phyloP scores from a whole-genome alignment of 2,329 filamentous ascomycete species.

The Diaporthe velutina region DNA sequence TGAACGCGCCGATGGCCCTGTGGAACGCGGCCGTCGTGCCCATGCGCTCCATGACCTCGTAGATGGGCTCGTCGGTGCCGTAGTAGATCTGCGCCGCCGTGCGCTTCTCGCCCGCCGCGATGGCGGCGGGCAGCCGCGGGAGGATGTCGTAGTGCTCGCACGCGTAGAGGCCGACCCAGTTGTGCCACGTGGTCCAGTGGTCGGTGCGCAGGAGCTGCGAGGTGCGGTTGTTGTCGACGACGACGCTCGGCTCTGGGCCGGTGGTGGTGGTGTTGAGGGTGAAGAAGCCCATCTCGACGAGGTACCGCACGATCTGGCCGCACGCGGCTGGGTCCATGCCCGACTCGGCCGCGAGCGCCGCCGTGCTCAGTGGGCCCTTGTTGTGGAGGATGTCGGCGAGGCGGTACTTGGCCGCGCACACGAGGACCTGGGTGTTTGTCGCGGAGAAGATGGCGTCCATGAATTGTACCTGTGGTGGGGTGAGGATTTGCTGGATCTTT shows the following conservation, averaged over 20 bases:
- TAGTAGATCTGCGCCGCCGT: conserved; percentile 54
- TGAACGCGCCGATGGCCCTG: conserved; percentile 52
- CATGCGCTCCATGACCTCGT: conserved; percentile 51
- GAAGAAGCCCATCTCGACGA: conserved; percentile 46
- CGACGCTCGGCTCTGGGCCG: too few species aligned
- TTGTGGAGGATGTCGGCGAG: conserved; percentile 3
- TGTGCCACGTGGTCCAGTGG: conserved; percentile 60
- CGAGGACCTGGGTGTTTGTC: conserved; percentile 1
- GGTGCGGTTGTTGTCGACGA: conserved; percentile 50
- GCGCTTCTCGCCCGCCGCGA: conserved; percentile 43
- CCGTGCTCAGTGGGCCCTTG: background rate
- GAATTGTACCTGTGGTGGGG: background rate
- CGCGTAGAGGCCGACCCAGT: conserved; percentile 58
- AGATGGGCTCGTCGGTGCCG: conserved; percentile 56
- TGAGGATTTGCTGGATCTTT: background rate
- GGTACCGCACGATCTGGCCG: conserved; percentile 10
- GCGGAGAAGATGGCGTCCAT: conserved; percentile 18
- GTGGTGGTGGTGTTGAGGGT: conserved; percentile 45
- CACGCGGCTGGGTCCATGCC: background rate
- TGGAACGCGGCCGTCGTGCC: conserved; percentile 52
- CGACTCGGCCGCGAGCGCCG: background rate
- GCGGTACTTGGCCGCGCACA: background rate
- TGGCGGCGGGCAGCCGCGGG: conserved; percentile 51
- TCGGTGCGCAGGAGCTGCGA: conserved; percentile 50
- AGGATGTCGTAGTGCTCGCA: conserved; percentile 59